Conservation (phyloP, 805 yeast genomes). For the Ogataea trehalophila region DNA sequence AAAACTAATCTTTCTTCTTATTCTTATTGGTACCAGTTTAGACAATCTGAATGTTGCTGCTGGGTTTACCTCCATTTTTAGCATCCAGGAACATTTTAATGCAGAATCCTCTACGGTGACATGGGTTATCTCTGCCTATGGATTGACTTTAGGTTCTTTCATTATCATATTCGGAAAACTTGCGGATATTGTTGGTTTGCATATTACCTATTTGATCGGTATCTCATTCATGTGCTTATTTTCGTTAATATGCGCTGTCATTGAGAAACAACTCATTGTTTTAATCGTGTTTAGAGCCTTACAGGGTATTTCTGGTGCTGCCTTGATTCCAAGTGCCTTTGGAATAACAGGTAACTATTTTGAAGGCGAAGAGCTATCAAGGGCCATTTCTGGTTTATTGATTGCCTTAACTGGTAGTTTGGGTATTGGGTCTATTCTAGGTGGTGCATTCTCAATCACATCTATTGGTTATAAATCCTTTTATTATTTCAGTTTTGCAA, state of each 20-base stretch:
- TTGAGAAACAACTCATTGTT: slow-evolving; percentile 29
- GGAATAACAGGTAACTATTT: slow-evolving; percentile 22
- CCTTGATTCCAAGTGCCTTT: slow-evolving; percentile 31
- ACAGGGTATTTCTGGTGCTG: slow-evolving; percentile 41
- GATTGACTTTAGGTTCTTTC: slow-evolving; percentile 40
- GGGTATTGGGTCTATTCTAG: slow-evolving; percentile 38
- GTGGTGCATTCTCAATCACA: slow-evolving; percentile 40
- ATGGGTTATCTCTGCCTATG: slow-evolving; percentile 42
- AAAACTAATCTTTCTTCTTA: slow-evolving; percentile 8
- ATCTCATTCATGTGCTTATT: slow-evolving; percentile 13
- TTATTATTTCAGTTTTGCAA: slow-evolving; percentile 35
- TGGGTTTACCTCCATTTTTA: slow-evolving; percentile 16
- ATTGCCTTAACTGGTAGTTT: slow-evolving; percentile 21
- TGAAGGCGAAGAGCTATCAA: slow-evolving; percentile 10
- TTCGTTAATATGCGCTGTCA: slow-evolving; percentile 33
- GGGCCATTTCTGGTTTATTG: slow-evolving; percentile 12
- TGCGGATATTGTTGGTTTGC: slow-evolving; percentile 38
- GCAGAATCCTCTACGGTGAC: slow-evolving; percentile 31
- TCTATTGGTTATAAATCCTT: slow-evolving; percentile 36
- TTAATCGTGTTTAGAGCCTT: slow-evolving; percentile 40
- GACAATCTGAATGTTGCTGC: slow-evolving; percentile 28
- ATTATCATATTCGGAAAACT: slow-evolving; percentile 39
- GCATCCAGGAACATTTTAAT: slow-evolving; percentile 34
- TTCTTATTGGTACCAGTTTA: slow-evolving; percentile 12
- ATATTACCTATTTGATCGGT: slow-evolving; percentile 26